phyloP scores from a whole-genome alignment of 2,329 filamentous ascomycete species.

The Paecilomyces sp. region DNA sequence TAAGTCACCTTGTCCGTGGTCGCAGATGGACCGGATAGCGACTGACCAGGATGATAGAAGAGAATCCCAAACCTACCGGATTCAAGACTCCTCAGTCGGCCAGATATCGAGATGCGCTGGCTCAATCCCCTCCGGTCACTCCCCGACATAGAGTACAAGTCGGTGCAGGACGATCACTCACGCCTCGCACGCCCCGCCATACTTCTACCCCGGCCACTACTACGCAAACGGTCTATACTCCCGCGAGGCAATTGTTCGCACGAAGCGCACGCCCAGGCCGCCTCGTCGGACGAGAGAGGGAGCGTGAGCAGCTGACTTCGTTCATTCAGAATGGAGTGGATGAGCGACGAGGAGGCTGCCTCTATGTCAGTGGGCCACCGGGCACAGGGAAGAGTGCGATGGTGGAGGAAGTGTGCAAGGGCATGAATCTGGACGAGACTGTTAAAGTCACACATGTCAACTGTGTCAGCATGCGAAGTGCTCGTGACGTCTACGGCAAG shows the following conservation, averaged over 20 bases:
- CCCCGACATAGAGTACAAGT: slow-evolving; percentile 79
- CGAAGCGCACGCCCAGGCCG: slow-evolving; percentile 67
- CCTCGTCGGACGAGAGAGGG: slow-evolving; percentile 68
- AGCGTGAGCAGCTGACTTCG: slow-evolving; percentile 56
- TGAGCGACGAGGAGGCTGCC: slow-evolving; percentile 62
- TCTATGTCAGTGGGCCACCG: slow-evolving; percentile 92
- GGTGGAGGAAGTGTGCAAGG: slow-evolving; percentile 68
- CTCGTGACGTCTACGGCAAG: slow-evolving; percentile 75
- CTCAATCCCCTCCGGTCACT: slow-evolving; percentile 62
- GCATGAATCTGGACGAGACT: slow-evolving; percentile 43
- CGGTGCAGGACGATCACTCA: slow-evolving; percentile 60
- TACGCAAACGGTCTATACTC: slow-evolving; percentile 72
- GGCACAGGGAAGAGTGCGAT: slow-evolving; percentile 96
- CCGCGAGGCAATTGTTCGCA: slow-evolving; percentile 79
- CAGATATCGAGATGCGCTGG: slow-evolving; percentile 67
- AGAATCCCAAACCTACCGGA: slow-evolving; percentile 32
- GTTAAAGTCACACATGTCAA: slow-evolving; percentile 78
- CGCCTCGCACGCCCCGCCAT: slow-evolving; percentile 71
- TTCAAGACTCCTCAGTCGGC: slow-evolving; percentile 47
- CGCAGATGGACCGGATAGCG: not conserved
- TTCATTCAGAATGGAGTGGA: slow-evolving; percentile 63
- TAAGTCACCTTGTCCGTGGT: slow-evolving; percentile 11
- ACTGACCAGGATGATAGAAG: slow-evolving; percentile 28
- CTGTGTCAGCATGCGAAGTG: slow-evolving; percentile 92
- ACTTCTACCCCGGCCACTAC: slow-evolving; percentile 58